Conservation (phyloP, 164 flowering plant genomes). For the Berberis vulgaris region DNA sequence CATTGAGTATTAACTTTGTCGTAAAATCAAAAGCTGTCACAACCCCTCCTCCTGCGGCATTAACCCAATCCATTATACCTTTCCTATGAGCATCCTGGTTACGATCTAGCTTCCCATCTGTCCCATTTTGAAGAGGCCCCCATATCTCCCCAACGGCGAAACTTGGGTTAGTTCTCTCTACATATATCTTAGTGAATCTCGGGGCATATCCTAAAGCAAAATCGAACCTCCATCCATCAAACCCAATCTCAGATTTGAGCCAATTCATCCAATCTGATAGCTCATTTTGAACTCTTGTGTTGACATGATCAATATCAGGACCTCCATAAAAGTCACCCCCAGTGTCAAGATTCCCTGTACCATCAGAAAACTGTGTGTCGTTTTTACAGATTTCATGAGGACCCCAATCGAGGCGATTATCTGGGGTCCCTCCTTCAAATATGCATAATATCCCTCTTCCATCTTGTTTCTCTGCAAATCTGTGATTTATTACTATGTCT, state of each 20-base stretch:
- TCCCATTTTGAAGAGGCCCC: constrained; percentile 27
- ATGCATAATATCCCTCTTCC: too few relatives aligned
- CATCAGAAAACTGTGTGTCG: constrained; percentile 47
- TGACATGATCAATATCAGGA: constrained; percentile 72
- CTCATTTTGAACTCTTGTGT: constrained; percentile 53
- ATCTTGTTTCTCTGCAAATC: constrained; percentile 34
- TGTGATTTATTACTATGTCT: constrained; percentile 77
- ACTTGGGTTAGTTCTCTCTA: constrained; percentile 34
- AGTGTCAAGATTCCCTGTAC: constrained; percentile 57
- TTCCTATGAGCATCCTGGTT: too few relatives aligned
- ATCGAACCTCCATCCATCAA: constrained; percentile 65
- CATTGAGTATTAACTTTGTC: constrained; percentile 63
- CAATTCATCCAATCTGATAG: constrained; percentile 78
- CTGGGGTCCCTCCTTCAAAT: constrained; percentile 8
- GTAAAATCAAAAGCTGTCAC: constrained; percentile 47
- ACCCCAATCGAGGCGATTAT: constrained; percentile 74
- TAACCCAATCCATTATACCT: too few relatives aligned
- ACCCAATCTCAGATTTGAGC: constrained; percentile 25
- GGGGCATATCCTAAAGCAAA: constrained; percentile 55
- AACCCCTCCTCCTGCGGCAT: too few relatives aligned
- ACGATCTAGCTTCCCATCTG: constrained; percentile 28
- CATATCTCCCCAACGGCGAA: constrained; percentile 71
- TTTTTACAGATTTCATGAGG: constrained; percentile 49
- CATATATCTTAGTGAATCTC: constrained; percentile 36
- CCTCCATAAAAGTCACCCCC: constrained; percentile 38